Conservation (phyloP, 1,139 yeast genomes). For the Chernovozyma aurita region DNA sequence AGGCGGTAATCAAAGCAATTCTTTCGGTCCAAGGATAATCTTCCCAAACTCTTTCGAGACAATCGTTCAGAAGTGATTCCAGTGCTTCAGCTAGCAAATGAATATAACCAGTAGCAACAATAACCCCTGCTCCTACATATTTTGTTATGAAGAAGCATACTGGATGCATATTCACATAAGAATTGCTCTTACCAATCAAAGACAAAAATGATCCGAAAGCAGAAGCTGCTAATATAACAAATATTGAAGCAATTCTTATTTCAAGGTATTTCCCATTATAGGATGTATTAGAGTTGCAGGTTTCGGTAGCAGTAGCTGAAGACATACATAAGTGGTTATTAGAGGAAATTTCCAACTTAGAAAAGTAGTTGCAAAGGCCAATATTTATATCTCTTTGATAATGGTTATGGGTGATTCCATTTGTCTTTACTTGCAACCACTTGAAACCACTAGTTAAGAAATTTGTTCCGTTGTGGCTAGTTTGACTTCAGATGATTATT, state of each 20-base stretch:
- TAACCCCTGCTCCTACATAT: slow-evolving; percentile 33
- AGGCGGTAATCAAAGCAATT: slow-evolving; percentile 34
- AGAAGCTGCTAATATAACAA: slow-evolving; percentile 27
- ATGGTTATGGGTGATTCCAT: too few relatives aligned
- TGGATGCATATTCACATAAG: slow-evolving; percentile 19
- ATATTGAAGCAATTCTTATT: slow-evolving; percentile 26
- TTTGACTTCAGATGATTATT: too few relatives aligned
- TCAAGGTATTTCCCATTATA: slow-evolving; percentile 21
- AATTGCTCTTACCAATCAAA: slow-evolving; percentile 18
- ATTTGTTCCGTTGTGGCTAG: too few relatives aligned
- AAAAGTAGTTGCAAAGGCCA: too few relatives aligned
- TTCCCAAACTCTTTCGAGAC: slow-evolving; percentile 31
- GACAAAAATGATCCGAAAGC: slow-evolving; percentile 31
- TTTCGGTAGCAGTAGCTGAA: too few relatives aligned
- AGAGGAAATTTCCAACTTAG: too few relatives aligned
- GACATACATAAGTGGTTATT: too few relatives aligned
- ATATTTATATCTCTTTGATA: too few relatives aligned
- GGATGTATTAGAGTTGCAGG: slow-evolving; percentile 16
- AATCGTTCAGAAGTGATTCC: slow-evolving; percentile 24
- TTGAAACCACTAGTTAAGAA: too few relatives aligned
- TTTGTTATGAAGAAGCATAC: slow-evolving; percentile 25
- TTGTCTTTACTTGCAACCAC: too few relatives aligned
- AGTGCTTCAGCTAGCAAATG: slow-evolving; percentile 30
- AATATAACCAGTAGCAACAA: slow-evolving; percentile 32
- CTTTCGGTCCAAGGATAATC: slow-evolving; percentile 43